phyloP scores from a whole-genome alignment of 73 alveolate species.

The Tetrahymena borealis region DNA sequence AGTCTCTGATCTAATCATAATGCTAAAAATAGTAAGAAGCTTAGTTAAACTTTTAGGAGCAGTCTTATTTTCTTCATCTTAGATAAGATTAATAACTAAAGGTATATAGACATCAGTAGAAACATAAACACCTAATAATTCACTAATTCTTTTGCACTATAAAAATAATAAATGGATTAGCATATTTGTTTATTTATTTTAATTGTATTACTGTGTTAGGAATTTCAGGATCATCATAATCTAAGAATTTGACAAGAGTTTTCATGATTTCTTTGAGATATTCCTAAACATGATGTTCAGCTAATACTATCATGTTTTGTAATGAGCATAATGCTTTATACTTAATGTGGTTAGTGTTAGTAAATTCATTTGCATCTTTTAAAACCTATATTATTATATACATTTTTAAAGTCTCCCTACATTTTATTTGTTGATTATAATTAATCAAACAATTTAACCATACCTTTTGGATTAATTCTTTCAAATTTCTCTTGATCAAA shows the following conservation, averaged over 20 bases:
- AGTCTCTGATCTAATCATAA: constrained; percentile 16
- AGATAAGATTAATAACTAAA: neutral
- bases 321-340: constrained; percentile 13
- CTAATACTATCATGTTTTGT: constrained; percentile 13
- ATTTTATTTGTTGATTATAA: no score
- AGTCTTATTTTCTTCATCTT: constrained; percentile 6
- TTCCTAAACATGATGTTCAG: constrained; percentile 13
- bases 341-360: neutral
- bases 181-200: neutral
- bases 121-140: constrained; percentile 6
- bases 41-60: constrained; percentile 12
- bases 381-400: neutral
- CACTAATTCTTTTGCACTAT: constrained; percentile 28
- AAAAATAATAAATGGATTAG: neutral
- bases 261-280: constrained; percentile 22
- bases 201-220: neutral
- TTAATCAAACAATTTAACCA: no score
- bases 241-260: neutral
- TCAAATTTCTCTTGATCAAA: neutral
- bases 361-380: constrained; percentile 29
- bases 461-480: neutral
- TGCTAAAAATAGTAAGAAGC: constrained; percentile 2
- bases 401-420: no score
- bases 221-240: constrained; percentile 17
- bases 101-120: constrained; percentile 28